A percentile compares a stretch with the other conserved stretches of the same genome.
Evolutionary conservation across 139 green algal genomes (phyloP).

Genomic region (Haematococcus lacustris): DNA sequence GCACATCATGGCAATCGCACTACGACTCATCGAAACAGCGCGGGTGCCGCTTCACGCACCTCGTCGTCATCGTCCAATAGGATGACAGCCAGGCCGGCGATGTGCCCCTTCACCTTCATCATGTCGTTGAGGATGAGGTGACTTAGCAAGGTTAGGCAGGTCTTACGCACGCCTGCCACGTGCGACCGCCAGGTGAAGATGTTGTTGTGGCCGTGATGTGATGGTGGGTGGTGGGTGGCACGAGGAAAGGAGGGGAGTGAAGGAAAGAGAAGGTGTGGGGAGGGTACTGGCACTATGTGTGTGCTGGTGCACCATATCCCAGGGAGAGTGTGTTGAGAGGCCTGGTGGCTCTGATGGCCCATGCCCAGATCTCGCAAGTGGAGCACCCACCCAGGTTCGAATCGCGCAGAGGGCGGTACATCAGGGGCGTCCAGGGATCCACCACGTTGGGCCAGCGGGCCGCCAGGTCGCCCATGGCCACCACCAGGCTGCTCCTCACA

Average conservation of each 20-base stretch:
- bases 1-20: background rate
- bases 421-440: constrained; percentile 84
- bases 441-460: constrained; percentile 87
- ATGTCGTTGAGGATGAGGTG: constrained; percentile 96
- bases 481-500: constrained; percentile 65
- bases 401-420: constrained; percentile 72
- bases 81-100: constrained; percentile 70
- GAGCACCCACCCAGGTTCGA: constrained; percentile 23
- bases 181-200: background rate
- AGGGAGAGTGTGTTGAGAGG: background rate
- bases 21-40: background rate
- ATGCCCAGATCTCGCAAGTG: too few species aligned
- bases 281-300: background rate
- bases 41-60: constrained; percentile 3
- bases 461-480: constrained; percentile 84
- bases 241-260: background rate
- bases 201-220: background rate
- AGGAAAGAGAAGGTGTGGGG: background rate
- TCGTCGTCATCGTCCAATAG: constrained; percentile 40
- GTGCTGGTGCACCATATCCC: background rate
- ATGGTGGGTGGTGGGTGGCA: background rate
- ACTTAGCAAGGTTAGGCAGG: constrained; percentile 78
- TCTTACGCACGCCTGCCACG: constrained; percentile 54
- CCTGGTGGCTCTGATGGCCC: background rate
- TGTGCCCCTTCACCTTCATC: constrained; percentile 87